These are phyloP conservation scores for Solanum piurae DNA, from an alignment of 257 asterid genomes.

Conservation along the genomic window DNA sequence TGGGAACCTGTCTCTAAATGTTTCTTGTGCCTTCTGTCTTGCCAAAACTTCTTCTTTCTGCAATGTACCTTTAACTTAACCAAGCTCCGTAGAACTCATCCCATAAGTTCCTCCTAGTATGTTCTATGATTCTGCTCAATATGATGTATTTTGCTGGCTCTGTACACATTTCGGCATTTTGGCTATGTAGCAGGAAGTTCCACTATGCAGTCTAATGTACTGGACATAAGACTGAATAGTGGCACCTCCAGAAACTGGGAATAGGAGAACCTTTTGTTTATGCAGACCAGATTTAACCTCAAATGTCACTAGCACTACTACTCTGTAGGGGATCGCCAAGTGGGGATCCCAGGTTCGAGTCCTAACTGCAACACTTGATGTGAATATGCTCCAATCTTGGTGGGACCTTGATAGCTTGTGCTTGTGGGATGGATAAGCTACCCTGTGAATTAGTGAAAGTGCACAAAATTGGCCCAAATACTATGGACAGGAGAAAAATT, in stretches of 20 bases:
- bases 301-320: background rate
- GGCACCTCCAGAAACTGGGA: background rate
- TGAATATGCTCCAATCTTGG: background rate
- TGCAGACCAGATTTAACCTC: background rate
- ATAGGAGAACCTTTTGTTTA: background rate
- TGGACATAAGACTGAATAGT: background rate
- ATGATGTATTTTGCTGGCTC: background rate
- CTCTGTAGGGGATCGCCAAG: background rate
- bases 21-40: background rate
- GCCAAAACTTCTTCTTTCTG: background rate
- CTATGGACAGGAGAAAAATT: background rate
- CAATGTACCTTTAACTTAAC: background rate
- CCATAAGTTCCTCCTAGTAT: background rate
- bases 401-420: background rate
- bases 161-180: background rate
- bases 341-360: background rate
- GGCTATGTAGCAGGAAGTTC: background rate
- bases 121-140: background rate
- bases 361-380: background rate
- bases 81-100: background rate
- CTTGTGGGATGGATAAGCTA: background rate
- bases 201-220: background rate
- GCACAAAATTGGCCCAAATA: background rate
- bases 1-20: background rate
- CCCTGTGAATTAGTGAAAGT: background rate